Evolutionary conservation across 2,329 filamentous ascomycete genomes (phyloP), one percentile per base, ranked within the genome.

Genomic region (Xylariaceae sp.): DNA sequence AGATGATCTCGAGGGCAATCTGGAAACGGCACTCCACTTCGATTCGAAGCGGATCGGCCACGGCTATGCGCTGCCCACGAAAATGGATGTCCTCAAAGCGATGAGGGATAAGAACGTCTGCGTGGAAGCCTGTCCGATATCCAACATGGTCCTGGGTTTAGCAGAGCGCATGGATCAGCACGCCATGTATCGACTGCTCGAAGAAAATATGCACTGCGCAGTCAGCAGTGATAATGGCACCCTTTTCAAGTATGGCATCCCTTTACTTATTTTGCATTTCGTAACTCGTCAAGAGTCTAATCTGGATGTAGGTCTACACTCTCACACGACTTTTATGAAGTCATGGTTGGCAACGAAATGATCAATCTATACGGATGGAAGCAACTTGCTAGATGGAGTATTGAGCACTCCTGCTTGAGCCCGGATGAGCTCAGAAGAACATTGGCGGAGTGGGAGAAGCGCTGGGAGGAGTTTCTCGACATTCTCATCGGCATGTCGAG

Each of bases 311-410:
- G 86, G 63, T 89, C 88, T 11, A 85, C 85, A 1, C 78, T 91
- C 49, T 87, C 86, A 0, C 87, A 90, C 64, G 88, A 92, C 68
- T 90, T 91, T 69, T 91, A 90, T 70, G 88, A 92, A 69, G 80
- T 87, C 60, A 84, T 91, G 78, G 80, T 88, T 6, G 88, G 88
- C 52, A 84, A 84, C 50, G 77, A 80, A 10, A 80, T 83, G 59
- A 89, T 91, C 80, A 82, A 79, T 15, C 72, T 92, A 0, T 83
- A 83, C 63, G 88, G 88, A 49, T 89, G 88, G 85, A 87, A 87
- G 69, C 87, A 90, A 72, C 78, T 88, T 18, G 77, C 77, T 13
- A 73, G 81, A 64, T 87, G 85, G 85, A 87, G 84, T 66, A 73
- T 88, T 11, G 76, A 85, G 59, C 83, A 88, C 69, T 77, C 83